A percentile compares a stretch with the other conserved stretches of the same genome.
Evolutionary conservation across 805 yeast genomes (phyloP).

Genomic region (Yarrowia sp.): DNA sequence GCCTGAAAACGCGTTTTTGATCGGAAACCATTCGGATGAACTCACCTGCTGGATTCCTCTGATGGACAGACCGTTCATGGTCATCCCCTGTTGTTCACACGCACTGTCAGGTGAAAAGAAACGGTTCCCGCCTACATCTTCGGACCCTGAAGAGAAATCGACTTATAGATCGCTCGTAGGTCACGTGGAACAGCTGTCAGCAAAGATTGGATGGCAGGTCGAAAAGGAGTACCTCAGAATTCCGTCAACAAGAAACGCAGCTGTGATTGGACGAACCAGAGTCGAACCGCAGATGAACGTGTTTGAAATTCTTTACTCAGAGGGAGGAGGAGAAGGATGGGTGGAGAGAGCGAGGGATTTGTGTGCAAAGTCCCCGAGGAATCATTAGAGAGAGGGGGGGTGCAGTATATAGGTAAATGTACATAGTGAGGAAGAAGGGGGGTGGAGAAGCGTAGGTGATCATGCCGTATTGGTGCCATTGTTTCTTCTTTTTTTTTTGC

Average conservation of each 20-base stretch:
- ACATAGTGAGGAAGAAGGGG: neutral
- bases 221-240: slow-evolving; percentile 88
- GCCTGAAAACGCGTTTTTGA: slow-evolving; percentile 74
- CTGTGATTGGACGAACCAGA: slow-evolving; percentile 72
- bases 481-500: too few relatives aligned
- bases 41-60: slow-evolving; percentile 95
- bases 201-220: slow-evolving; percentile 78
- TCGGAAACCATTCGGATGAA: slow-evolving; percentile 96
- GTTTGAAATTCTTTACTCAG: slow-evolving; percentile 68
- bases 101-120: slow-evolving; percentile 76
- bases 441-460: neutral
- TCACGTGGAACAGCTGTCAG: slow-evolving; percentile 75
- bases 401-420: slow-evolving; percentile 4
- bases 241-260: slow-evolving; percentile 94
- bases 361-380: slow-evolving; percentile 73
- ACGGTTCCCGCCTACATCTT: slow-evolving; percentile 58
- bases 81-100: slow-evolving; percentile 95
- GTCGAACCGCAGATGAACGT: slow-evolving; percentile 50
- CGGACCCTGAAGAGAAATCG: slow-evolving; percentile 55
- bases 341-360: slow-evolving; percentile 77
- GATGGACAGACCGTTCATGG: slow-evolving; percentile 77
- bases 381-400: slow-evolving; percentile 56
- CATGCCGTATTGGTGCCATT: too few relatives aligned
- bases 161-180: slow-evolving; percentile 87
- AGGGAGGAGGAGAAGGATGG: slow-evolving; percentile 94